Base-by-base conservation (phyloP, 2,329 filamentous ascomycete genomes). In the Diaporthe batatas region DNA sequence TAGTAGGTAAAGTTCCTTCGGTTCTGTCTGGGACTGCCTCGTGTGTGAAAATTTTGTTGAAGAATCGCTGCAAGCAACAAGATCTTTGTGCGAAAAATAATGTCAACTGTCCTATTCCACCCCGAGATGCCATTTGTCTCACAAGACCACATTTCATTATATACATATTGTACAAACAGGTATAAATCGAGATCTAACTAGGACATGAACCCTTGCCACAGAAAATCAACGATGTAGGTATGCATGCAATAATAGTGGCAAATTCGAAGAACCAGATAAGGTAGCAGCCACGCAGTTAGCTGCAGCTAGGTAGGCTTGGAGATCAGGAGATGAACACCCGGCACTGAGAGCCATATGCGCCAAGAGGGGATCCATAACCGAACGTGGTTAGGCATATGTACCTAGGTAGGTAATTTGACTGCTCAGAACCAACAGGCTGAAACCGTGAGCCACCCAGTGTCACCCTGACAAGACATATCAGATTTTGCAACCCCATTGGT, bases 391-490 rank as follows among this genome's bases (percentile, higher is more conserved):
- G 49, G 49, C n/a, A 51, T 25, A 57, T 57, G 32, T 23, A n/a
- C n/a, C n/a, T n/a, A n/a, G n/a, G n/a, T n/a, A 36, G 54, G 29
- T 36, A 34, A 57, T 57, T 12, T 36, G 54, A 57, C 51, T 54
- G 25, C 51, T 54, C 51, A 54, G 51, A 54, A 18, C 51, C 25
- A 54, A 32, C 51, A n/a, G 44, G 32, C 54, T 57, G 54, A 57
- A 7, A 57, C 54, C 12, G 7, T 36, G 54, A n/a, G 32, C 54
- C 54, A 36, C 54, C 32, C 32, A 57, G 54, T 57, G 54, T 57
- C 32, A 57, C 54, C 54, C 54, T 57, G 54, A 57, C 18, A 36
- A 57, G 54, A 57, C 54, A 57, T 18, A 34, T 57, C 54, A n/a
- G 18, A 57, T 7, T 12, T 18, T n/a, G 54, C 54, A 12, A 36